Conservation (phyloP, 331 rosid genomes). For the Pyrus hybrid region DNA sequence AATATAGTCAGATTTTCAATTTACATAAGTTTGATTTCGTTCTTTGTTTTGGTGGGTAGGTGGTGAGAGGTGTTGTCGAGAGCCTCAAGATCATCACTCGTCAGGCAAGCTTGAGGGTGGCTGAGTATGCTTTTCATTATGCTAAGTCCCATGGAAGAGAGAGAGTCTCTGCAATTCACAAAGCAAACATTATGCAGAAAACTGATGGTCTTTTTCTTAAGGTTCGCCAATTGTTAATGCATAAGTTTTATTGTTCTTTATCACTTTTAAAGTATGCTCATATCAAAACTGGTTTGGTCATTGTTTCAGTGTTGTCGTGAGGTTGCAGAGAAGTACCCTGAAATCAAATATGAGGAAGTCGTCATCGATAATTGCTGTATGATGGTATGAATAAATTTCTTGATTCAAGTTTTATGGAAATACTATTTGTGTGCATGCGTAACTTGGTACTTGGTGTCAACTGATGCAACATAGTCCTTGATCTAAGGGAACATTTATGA, state of each 20-base stretch:
- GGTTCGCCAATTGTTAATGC: slow-evolving; percentile 30
- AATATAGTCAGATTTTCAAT: background rate
- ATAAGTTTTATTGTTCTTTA: background rate
- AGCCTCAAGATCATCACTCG: slow-evolving; percentile 96
- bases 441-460: no score
- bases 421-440: no score
- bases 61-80: slow-evolving; percentile 96
- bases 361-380: slow-evolving; percentile 60
- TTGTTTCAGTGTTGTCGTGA: slow-evolving; percentile 65
- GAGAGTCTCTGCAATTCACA: slow-evolving; percentile 95
- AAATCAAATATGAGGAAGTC: slow-evolving; percentile 49
- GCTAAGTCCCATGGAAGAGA: slow-evolving; percentile 87
- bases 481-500: background rate
- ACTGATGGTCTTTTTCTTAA: slow-evolving; percentile 97
- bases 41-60: slow-evolving; percentile 40
- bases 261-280: background rate
- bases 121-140: slow-evolving; percentile 94
- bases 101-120: slow-evolving; percentile 93
- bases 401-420: background rate
- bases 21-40: slow-evolving; percentile 2
- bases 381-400: slow-evolving; percentile 36
- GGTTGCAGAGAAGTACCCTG: slow-evolving; percentile 61
- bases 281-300: slow-evolving; percentile 7
- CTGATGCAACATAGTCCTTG: background rate
- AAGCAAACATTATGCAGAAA: slow-evolving; percentile 97